Conservation (phyloP, 768 basidiomycete species). For the Boletus subparvulus region DNA sequence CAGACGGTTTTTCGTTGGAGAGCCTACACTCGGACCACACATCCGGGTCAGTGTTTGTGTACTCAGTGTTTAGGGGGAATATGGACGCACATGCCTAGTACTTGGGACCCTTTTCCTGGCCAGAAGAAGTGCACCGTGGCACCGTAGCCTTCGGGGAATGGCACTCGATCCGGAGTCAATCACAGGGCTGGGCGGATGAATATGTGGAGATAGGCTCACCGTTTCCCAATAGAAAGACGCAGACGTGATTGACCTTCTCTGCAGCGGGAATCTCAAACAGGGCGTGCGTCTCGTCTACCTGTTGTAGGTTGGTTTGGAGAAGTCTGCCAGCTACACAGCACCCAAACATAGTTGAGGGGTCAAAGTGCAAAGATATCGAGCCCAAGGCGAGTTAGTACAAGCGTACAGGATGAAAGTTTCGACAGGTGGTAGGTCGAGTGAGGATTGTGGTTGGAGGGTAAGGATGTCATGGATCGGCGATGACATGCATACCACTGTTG, state of each 20-base stretch:
- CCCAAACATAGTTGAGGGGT: slow-evolving; percentile 60
- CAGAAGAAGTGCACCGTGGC: slow-evolving; percentile 84
- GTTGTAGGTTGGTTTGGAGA: slow-evolving; percentile 76
- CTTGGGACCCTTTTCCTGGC: slow-evolving; percentile 85
- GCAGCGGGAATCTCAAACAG: slow-evolving; percentile 73
- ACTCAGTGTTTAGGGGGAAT: neutral
- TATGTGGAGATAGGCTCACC: slow-evolving; percentile 42
- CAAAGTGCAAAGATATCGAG: neutral
- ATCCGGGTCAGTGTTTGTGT: neutral
- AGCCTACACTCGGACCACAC: slow-evolving; percentile 47
- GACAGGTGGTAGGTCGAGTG: neutral
- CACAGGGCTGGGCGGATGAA: neutral
- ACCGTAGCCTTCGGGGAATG: slow-evolving; percentile 82
- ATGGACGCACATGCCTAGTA: slow-evolving; percentile 72
- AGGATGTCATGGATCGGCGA: slow-evolving; percentile 15
- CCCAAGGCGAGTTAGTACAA: neutral
- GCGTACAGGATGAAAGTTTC: neutral
- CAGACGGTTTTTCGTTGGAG: slow-evolving; percentile 87
- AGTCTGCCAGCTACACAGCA: slow-evolving; percentile 77
- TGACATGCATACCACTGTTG: slow-evolving; percentile 1
- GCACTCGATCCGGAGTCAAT: slow-evolving; percentile 41
- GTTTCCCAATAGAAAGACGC: slow-evolving; percentile 80
- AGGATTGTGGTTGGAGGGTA: slow-evolving; percentile 1
- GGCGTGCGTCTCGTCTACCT: slow-evolving; percentile 83
- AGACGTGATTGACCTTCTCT: slow-evolving; percentile 77